Percentiles rank a stretch among this genome's conserved stretches.
Conservation (phyloP, 2,329 filamentous ascomycete species). For the Fusarium papillatum region DNA sequence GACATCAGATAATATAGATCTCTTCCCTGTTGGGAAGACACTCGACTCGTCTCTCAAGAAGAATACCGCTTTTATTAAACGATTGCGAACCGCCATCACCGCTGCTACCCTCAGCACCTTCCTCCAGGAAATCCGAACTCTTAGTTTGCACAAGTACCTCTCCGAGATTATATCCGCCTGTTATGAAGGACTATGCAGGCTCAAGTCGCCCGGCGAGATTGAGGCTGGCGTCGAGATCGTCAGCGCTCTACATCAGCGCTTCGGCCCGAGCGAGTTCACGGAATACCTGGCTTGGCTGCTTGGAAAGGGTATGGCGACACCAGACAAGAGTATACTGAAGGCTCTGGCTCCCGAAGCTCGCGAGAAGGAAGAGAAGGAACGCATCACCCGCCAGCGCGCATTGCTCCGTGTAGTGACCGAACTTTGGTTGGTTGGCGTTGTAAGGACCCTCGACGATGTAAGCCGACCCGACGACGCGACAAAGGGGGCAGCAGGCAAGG, state of each 20-base stretch:
- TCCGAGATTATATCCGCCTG: slow-evolving; percentile 97
- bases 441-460: slow-evolving; percentile 83
- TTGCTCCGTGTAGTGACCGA: slow-evolving; percentile 93
- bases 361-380: slow-evolving; percentile 96
- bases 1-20: slow-evolving; percentile 64
- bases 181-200: slow-evolving; percentile 92
- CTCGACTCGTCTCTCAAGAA: slow-evolving; percentile 98
- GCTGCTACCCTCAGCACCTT: slow-evolving; percentile 85
- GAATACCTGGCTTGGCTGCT: slow-evolving; percentile 93
- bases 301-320: slow-evolving; percentile 90
- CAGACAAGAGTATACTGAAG: slow-evolving; percentile 88
- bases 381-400: slow-evolving; percentile 86
- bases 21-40: slow-evolving; percentile 82
- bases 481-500: slow-evolving; percentile 73
- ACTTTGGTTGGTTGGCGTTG: slow-evolving; percentile 91
- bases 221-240: slow-evolving; percentile 93
- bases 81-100: slow-evolving; percentile 90
- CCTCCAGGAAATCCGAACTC: slow-evolving; percentile 87
- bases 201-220: slow-evolving; percentile 93
- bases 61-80: slow-evolving; percentile 98
- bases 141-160: slow-evolving; percentile 96
- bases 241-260: slow-evolving; percentile 95
- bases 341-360: slow-evolving; percentile 83
- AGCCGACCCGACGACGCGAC: slow-evolving; percentile 73
- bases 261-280: slow-evolving; percentile 91